Base-by-base conservation (phyloP, 495 filamentous ascomycete genomes). In the Podospora anserina region DNA sequence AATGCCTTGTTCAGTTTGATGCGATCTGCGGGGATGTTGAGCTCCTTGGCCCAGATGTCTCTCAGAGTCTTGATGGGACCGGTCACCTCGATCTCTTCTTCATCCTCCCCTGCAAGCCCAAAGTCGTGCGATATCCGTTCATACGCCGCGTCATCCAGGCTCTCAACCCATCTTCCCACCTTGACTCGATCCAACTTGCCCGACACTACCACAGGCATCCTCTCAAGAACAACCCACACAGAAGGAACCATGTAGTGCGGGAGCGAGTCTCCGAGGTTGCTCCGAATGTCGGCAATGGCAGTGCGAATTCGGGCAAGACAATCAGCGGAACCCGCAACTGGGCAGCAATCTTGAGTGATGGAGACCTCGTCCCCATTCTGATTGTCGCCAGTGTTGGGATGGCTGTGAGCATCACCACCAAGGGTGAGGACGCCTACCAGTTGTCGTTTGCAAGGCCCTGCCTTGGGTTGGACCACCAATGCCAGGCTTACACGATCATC, bases 161-260 rank as follows among this genome's bases (percentile, higher is more conserved):
- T 59, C 44, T 69, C 69, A 27, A 71, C 65, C 72, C 72, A 74
- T 16, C 56, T 59, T 16, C 58, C 55, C 0, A 74, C 66, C 26
- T 54, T 64, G 39, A 81, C 81, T 11, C 87, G 82, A 65, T 90
- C 87, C 20, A 84, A 79, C 70, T 90, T 89, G 28, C 79, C 83
- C 0, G 85, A 85, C 0, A 78, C 78, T 3, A 80, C 78, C 26
- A 82, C 72, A 0, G 87, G 88, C 64, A 89, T 77, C 55, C 76
- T 76, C 34, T 74, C 76, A 0, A 88, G 69, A 0, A 86, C 85
- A 32, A 88, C 82, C 72, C 83, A 88, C 0, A 83, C 75, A 6
- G 82, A 74, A 0, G 88, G 88, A 57, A 88, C 79, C 87, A 89
- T 88, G 70, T 84, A 82, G 15, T 67, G 61, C 9, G 80, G 79